Conservation (phyloP, 495 filamentous ascomycete species). For the Penicillium odoratum region DNA sequence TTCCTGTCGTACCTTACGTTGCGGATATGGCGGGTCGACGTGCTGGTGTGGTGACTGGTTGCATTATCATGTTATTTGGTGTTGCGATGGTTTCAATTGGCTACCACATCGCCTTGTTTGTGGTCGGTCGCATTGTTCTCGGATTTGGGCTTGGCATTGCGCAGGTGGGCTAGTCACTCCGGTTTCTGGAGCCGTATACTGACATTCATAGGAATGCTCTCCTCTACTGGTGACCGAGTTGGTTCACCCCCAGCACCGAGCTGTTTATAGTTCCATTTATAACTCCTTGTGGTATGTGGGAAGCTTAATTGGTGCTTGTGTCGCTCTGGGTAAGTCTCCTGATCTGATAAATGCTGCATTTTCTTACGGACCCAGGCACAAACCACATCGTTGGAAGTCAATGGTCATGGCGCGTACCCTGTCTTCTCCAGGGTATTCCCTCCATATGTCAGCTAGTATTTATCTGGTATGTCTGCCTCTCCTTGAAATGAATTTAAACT, state of each 20-base stretch:
- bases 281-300: constrained; percentile 58
- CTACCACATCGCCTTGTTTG: constrained; percentile 57
- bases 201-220: constrained; percentile 50
- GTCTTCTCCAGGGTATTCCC: constrained; percentile 49
- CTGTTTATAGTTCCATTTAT: constrained; percentile 64
- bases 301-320: constrained; percentile 36
- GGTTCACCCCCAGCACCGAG: constrained; percentile 66
- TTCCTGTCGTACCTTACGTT: constrained; percentile 62
- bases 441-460: constrained; percentile 47
- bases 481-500: background rate
- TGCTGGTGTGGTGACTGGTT: constrained; percentile 60
- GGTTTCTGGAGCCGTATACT: background rate
- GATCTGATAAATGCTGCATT: constrained; percentile 32
- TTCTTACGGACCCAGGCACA: constrained; percentile 39
- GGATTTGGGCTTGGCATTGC: constrained; percentile 63
- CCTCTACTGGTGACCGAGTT: constrained; percentile 66
- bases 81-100: constrained; percentile 55
- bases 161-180: constrained; percentile 29
- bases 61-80: constrained; percentile 68
- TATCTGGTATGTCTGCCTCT: constrained; percentile 35
- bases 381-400: constrained; percentile 36
- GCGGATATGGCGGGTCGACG: constrained; percentile 64
- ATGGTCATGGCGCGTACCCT: constrained; percentile 52
- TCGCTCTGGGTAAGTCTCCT: constrained; percentile 18
- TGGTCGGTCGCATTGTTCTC: constrained; percentile 55